Conservation (phyloP, 164 flowering plant genomes). For the Vitis rupestris region DNA sequence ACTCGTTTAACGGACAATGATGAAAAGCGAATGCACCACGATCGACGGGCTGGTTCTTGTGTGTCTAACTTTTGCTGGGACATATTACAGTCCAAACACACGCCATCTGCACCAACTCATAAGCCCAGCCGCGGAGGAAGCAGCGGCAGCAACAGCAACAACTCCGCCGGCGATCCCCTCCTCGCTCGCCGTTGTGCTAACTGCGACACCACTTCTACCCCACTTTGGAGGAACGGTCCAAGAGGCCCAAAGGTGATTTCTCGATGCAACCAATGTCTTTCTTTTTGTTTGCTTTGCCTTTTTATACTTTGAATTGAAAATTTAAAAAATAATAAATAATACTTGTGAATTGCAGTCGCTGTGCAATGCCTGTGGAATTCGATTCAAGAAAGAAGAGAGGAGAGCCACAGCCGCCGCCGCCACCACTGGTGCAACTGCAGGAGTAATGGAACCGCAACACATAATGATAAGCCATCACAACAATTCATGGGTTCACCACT, state of each 20-base stretch:
- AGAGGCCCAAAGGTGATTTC: conserved; percentile 85
- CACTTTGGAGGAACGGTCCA: conserved; percentile 98
- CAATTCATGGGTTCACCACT: conserved; percentile 35
- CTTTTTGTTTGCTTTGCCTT: neutral
- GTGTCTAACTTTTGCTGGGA: conserved; percentile 70
- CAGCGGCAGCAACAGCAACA: conserved; percentile 6
- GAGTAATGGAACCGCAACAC: conserved; percentile 28
- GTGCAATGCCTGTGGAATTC: conserved; percentile 97
- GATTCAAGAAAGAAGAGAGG: conserved; percentile 97
- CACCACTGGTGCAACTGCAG: conserved; percentile 5
- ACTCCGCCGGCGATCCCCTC: conserved; percentile 46
- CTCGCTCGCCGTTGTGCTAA: conserved; percentile 93
- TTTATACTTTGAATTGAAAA: neutral
- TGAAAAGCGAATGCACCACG: conserved; percentile 10
- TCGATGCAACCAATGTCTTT: neutral
- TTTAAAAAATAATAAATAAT: neutral
- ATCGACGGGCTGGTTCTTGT: conserved; percentile 30
- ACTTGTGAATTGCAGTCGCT: conserved; percentile 59
- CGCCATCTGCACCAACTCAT: conserved; percentile 17
- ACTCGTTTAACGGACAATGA: conserved; percentile 49
- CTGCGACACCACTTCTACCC: conserved; percentile 98
- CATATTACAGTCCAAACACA: conserved; percentile 38
- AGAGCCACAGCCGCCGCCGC: conserved; percentile 62
- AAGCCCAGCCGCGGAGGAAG: conserved; percentile 27
- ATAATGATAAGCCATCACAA: conserved; percentile 23